A percentile compares a stretch with the other conserved stretches of the same genome.
Conservation (phyloP, 140 eudicot species). For the Erigeron philadelphicus region DNA sequence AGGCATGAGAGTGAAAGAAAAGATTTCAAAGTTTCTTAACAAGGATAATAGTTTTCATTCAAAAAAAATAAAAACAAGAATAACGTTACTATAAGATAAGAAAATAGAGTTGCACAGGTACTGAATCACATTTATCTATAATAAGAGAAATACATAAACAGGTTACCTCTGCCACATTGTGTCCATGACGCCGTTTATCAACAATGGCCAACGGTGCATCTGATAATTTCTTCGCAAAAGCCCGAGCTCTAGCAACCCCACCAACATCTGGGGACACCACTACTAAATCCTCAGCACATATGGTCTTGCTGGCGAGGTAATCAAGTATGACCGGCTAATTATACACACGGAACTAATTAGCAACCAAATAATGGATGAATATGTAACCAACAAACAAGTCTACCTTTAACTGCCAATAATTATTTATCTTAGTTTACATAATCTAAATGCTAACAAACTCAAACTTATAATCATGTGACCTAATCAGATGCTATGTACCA, state of each 20-base stretch:
- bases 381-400: neutral
- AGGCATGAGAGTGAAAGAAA: conserved; percentile 2
- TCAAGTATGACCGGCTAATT: conserved; percentile 89
- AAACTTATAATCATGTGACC: neutral
- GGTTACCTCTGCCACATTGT: conserved; percentile 89
- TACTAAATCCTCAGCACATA: conserved; percentile 79
- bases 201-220: conserved; percentile 99
- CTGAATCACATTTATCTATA: neutral
- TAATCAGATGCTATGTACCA: conserved; percentile 4
- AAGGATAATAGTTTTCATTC: no score
- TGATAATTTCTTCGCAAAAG: conserved; percentile 92
- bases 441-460: neutral
- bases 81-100: neutral
- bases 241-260: conserved; percentile 95
- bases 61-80: neutral
- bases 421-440: neutral
- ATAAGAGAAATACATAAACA: neutral
- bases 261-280: conserved; percentile 99
- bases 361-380: neutral
- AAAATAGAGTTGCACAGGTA: no score
- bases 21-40: neutral
- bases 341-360: conserved; percentile 19
- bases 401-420: conserved; percentile 10
- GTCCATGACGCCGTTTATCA: conserved; percentile 96
- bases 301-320: conserved; percentile 93